phyloP scores from a whole-genome alignment of 2,329 filamentous ascomycete species.

The Clarireedia hainanense region DNA sequence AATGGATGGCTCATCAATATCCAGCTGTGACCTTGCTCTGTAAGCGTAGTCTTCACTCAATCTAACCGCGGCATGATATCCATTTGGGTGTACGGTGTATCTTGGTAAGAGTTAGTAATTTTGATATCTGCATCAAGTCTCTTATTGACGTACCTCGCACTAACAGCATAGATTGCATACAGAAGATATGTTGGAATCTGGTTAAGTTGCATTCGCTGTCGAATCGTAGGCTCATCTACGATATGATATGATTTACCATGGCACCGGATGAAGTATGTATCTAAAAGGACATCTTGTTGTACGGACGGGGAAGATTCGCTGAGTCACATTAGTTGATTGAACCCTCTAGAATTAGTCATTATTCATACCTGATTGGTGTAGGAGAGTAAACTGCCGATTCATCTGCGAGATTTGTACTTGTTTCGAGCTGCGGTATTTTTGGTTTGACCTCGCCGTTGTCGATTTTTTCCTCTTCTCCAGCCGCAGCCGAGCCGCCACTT shows the following conservation, averaged over 20 bases:
- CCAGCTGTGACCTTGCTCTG: conserved; percentile 61
- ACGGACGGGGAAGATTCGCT: conserved; percentile 41
- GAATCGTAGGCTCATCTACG: conserved; percentile 66
- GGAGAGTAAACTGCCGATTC: conserved; percentile 39
- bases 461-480: conserved; percentile 17
- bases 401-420: conserved; percentile 28
- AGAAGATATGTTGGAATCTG: conserved; percentile 38
- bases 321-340: conserved; percentile 5
- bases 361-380: conserved; percentile 31
- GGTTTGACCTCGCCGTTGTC: conserved; percentile 31
- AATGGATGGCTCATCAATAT: conserved; percentile 73
- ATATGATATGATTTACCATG: conserved; percentile 80
- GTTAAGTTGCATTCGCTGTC: conserved; percentile 64
- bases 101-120: conserved; percentile 35
- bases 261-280: conserved; percentile 71
- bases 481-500: conserved; percentile 10
- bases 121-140: neutral
- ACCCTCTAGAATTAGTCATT: conserved; percentile 18
- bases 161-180: conserved; percentile 53
- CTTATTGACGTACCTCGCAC: conserved; percentile 44
- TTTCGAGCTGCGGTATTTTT: conserved; percentile 32
- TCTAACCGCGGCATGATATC: conserved; percentile 58
- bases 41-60: conserved; percentile 65
- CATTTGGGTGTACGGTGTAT: conserved; percentile 60
- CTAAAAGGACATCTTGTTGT: conserved; percentile 56